Evolutionary conservation across 163 green algal genomes (phyloP).

Genomic region (Scenedesmus sp.): DNA sequence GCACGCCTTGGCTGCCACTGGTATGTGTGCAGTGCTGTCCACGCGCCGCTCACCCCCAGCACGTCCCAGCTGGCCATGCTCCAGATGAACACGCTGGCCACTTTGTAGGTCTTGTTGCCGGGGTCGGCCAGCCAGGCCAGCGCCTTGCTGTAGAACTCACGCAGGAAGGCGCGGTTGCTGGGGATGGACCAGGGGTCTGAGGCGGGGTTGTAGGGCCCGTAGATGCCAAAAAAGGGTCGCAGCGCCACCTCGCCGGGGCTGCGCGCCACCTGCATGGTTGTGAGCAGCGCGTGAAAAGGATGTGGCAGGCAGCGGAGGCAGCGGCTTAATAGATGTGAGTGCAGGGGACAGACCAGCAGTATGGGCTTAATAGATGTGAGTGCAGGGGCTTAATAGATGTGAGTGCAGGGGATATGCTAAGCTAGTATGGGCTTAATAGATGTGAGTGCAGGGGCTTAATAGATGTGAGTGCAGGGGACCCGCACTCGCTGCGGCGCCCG

Average conservation of each 20-base stretch:
- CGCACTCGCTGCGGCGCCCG: too few relatives aligned
- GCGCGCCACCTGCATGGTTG: not conserved
- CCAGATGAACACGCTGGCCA: conserved; percentile 51
- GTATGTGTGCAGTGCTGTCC: not conserved
- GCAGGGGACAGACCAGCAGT: not conserved
- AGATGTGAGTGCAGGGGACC: too few relatives aligned
- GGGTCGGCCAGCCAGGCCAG: conserved; percentile 20
- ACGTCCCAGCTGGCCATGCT: conserved; percentile 54
- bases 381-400: not conserved
- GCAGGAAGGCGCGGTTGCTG: conserved; percentile 42
- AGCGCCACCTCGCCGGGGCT: conserved; percentile 39
- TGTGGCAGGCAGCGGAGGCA: not conserved
- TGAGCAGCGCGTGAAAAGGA: not conserved
- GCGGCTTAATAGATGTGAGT: not conserved
- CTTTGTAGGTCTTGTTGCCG: conserved; percentile 24
- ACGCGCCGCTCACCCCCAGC: conserved; percentile 3
- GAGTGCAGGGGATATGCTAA: too few relatives aligned
- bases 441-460: too few relatives aligned
- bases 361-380: not conserved
- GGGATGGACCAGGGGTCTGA: conserved; percentile 41
- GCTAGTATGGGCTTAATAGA: too few relatives aligned
- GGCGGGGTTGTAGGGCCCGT: conserved; percentile 19
- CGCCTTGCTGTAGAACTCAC: conserved; percentile 46
- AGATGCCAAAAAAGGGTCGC: conserved; percentile 54
- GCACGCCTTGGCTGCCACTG: not conserved